These are phyloP conservation scores for Delphinella strobiligena DNA, from an alignment of 2,329 filamentous ascomycete species.

Conservation along the genomic window DNA sequence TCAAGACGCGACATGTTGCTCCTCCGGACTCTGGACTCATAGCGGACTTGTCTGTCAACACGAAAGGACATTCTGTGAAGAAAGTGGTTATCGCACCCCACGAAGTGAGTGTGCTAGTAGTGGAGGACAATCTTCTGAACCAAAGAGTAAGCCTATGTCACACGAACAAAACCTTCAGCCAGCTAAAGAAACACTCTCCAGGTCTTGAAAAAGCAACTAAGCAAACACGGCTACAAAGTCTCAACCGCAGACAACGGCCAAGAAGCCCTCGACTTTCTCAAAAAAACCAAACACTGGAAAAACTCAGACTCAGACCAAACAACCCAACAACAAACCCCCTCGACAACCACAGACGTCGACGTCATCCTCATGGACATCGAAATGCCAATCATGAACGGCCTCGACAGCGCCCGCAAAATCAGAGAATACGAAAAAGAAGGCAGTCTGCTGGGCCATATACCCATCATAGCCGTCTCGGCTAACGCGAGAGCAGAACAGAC, in stretches of 20 bases:
- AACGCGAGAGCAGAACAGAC: constrained; percentile 68
- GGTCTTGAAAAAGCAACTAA: constrained; percentile 27
- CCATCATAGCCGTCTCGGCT: constrained; percentile 68
- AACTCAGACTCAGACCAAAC: not conserved
- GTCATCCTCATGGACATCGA: constrained; percentile 66
- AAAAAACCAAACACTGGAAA: constrained; percentile 12
- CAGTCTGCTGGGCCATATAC: constrained; percentile 51
- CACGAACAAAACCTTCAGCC: too few species aligned
- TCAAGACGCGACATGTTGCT: constrained; percentile 24
- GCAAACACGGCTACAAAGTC: constrained; percentile 24
- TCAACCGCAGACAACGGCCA: constrained; percentile 26
- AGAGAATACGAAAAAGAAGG: constrained; percentile 53
- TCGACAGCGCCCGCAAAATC: constrained; percentile 59
- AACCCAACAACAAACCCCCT: too few species aligned
- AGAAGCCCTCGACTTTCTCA: constrained; percentile 24
- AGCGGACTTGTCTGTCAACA: too few species aligned
- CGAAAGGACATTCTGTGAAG: too few species aligned
- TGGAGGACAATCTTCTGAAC: constrained; percentile 20
- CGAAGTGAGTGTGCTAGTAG: constrained; percentile 11
- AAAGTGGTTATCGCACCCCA: not conserved
- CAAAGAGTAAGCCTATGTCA: too few species aligned
- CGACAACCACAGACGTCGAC: not conserved
- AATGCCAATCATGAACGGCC: constrained; percentile 74
- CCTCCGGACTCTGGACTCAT: too few species aligned
- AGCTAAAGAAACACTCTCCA: too few species aligned